phyloP scores from a whole-genome alignment of 2,329 filamentous ascomycete species.

The Nakataea oryzae region DNA sequence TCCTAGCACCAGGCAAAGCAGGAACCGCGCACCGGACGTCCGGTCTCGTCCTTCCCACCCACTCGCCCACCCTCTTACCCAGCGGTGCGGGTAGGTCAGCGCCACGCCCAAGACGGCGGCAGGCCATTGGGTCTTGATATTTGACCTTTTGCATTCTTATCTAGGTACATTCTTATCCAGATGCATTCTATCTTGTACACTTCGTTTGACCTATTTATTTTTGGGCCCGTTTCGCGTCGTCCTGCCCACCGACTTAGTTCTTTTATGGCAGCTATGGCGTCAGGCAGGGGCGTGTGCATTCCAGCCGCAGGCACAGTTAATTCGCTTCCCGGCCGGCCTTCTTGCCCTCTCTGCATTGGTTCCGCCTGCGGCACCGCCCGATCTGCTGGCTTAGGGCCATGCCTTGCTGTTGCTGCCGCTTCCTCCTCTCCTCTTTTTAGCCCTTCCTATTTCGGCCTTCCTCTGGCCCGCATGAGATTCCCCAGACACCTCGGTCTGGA shows the following conservation, averaged over 20 bases:
- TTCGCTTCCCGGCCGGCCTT: not conserved
- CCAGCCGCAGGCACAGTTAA: not conserved
- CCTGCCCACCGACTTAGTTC: not conserved
- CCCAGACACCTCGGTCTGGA: not conserved
- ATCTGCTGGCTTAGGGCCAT: not conserved
- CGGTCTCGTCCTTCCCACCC: not conserved
- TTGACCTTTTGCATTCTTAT: not conserved
- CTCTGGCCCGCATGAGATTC: not conserved
- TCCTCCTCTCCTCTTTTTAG: not conserved
- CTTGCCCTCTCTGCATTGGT: not conserved
- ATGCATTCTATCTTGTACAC: not conserved
- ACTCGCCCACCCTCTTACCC: not conserved
- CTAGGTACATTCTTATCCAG: too few species aligned
- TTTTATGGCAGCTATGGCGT: not conserved
- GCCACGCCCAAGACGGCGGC: not conserved
- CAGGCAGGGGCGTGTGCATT: not conserved
- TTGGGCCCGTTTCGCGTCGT: not conserved
- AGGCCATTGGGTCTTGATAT: not conserved
- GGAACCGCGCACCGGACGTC: not conserved
- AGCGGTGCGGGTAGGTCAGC: not conserved
- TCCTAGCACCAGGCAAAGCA: not conserved
- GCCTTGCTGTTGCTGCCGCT: not conserved
- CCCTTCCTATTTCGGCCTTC: not conserved
- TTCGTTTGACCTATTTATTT: not conserved
- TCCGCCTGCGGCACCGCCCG: not conserved